Base-by-base conservation (phyloP, 768 basidiomycete species). In the Pseudohyphozyma bogoriensis region DNA sequence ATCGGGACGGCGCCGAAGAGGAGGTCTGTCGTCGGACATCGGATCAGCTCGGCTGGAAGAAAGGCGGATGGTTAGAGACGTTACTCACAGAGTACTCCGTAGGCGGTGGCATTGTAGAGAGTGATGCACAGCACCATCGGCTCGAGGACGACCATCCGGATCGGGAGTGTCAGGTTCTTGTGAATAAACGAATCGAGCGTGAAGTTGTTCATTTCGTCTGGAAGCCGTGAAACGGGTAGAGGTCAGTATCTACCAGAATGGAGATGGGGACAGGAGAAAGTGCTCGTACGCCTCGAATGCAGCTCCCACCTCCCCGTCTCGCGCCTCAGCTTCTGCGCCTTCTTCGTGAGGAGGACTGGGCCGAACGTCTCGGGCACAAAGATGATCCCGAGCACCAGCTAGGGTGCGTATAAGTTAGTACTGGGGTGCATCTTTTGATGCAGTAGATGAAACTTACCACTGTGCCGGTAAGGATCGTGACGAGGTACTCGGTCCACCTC, bases 311-410 rank as follows among this genome's bases (percentile, higher is more conserved):
- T 56, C 5, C 68, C 64, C 6, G 73, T 74, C 56, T 62, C 52
- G 16, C 69, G 32, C 11, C 74, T 52, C 28, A 74, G 51, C 4
- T 40, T n/a, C 11, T 58, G 57, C 5, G 74, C 74, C 58, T 74
- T 75, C 1, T 62, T 39, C 2, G 72, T 73, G 20, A 75, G 61
- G 40, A 75, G 64, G n/a, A 64, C 68, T 8, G 72, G 68, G 7
- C 69, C 69, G 32, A 71, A 74, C 1, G 74, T 75, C 55, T 75
- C 74, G 5, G 73, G 72, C 1, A 74, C 59, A 60, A 71, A 62
- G 53, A 73, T 44, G 31, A 71, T 35, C 33, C 68, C 68, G 42
- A 71, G 26, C 31, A 65, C 11, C 28, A 71, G 40, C n/a, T n/a
- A 42, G 18, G n/a, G n/a, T 42, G 7, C 16, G 18, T 15, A 42